Conservation (phyloP, 2,329 filamentous ascomycete genomes). For the Cladobotryum mycophilum region DNA sequence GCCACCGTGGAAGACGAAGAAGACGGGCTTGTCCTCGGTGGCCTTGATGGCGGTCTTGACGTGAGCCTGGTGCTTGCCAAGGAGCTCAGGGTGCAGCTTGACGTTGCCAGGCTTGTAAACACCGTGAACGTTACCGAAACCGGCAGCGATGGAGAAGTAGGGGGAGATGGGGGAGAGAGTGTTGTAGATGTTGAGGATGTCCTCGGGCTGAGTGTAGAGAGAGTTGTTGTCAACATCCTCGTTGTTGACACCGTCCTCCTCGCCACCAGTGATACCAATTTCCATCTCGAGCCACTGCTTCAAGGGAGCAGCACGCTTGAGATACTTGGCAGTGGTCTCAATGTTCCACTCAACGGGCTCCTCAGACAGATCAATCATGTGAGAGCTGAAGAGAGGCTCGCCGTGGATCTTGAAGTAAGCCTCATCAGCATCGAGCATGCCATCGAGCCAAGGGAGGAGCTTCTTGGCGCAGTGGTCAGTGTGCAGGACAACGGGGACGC, state of each 20-base stretch:
- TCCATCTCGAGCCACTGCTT: constrained; percentile 99
- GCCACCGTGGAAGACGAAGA: constrained; percentile 99
- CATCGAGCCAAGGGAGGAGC: constrained; percentile 95
- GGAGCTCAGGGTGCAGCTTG: constrained; percentile 90
- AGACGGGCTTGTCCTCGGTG: constrained; percentile 83
- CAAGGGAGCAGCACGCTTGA: constrained; percentile 90
- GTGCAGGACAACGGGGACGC: constrained; percentile 86
- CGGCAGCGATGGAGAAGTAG: constrained; percentile 97
- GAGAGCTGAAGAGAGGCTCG: constrained; percentile 88
- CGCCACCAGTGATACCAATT: constrained; percentile 80
- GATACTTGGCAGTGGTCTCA: constrained; percentile 82
- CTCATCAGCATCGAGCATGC: constrained; percentile 93
- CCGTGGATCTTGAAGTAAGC: constrained; percentile 87
- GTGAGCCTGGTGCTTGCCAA: constrained; percentile 92
- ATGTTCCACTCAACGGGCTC: constrained; percentile 89
- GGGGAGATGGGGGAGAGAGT: constrained; percentile 78
- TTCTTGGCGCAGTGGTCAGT: constrained; percentile 99
- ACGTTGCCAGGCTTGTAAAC: constrained; percentile 99
- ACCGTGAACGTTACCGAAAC: constrained; percentile 98
- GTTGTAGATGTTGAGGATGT: constrained; percentile 88
- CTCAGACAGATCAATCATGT: constrained; percentile 98
- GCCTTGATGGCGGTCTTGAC: constrained; percentile 73
- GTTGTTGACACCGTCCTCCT: constrained; percentile 99
- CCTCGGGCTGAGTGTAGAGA: constrained; percentile 96
- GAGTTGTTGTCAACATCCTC: constrained; percentile 94